Base-by-base conservation (phyloP, 257 asterid species). In the Verbascum thapsus region DNA sequence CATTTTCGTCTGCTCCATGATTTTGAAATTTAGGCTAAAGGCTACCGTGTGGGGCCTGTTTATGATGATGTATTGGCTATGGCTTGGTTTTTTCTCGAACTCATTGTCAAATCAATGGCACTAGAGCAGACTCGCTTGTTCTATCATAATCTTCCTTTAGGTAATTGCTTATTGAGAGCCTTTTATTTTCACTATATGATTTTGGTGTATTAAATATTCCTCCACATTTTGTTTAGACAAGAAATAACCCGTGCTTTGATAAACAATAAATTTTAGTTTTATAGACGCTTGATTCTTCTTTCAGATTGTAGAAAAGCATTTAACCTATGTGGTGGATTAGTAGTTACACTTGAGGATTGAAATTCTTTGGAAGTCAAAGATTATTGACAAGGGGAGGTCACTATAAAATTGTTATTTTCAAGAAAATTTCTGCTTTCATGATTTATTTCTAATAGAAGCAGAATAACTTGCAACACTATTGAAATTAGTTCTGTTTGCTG, bases 81-180 rank as follows among this genome's bases (percentile, higher is more conserved):
- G 99, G 97, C 97, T 71, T 94, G 99, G 97, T 90, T 94, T 81
- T 94, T 94, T 70, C 99, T 94, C 58, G 99, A 94, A 73, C 83
- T 94, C 70, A 83, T 94, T 63, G 95, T 94, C 83, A 94, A 94
- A 74, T 94, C 99, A 63, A 87, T 94, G 91, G 91, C 99, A 64
- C 74, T 94, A 72, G 99, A 94, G 90, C 99, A 90, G 84, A 77
- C 94, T 68, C 90, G 96, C 64, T 74, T 86, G 81, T 89, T 83
- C 81, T 85, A 82, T 74, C 90, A 89, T 81, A 85, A 80, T 74
- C 80, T 94, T 67, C 96, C 97, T 44, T 77, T 85, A 53, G 99
- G 99, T 94, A 78, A 72, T 61, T 70, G 45, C 61, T 53, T 32
- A n/a, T 69, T 42, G 22, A 61, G 39, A 63, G 22, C 43, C 30